These are phyloP conservation scores for Acorus calamus DNA, from an alignment of 106 monocot species.

Conservation along the genomic window DNA sequence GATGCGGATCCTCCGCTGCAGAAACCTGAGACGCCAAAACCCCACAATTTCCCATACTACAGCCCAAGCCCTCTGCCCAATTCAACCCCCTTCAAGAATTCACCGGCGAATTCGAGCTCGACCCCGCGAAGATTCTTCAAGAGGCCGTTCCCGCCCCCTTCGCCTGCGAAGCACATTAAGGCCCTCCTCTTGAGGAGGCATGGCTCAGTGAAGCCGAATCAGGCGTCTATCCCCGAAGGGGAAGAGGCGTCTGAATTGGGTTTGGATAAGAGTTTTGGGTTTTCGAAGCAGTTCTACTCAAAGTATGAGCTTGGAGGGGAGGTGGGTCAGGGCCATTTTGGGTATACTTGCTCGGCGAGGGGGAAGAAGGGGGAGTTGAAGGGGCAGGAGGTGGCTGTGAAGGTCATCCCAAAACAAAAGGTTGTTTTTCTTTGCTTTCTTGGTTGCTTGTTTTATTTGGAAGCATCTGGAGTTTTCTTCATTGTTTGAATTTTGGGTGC, in stretches of 20 bases:
- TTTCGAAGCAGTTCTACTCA: slow-evolving; percentile 49
- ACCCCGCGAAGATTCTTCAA: slow-evolving; percentile 53
- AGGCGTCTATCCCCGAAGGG: slow-evolving; percentile 57
- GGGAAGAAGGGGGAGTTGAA: slow-evolving; percentile 76
- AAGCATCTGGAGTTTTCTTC: too few species aligned
- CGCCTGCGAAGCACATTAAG: slow-evolving; percentile 86
- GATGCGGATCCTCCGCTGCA: slow-evolving; percentile 4
- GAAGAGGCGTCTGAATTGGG: slow-evolving; percentile 30
- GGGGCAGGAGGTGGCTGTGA: slow-evolving; percentile 72
- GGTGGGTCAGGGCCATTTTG: slow-evolving; percentile 77
- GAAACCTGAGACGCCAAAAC: slow-evolving; percentile 32
- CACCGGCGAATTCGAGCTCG: slow-evolving; percentile 52
- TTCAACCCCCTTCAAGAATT: slow-evolving; percentile 38
- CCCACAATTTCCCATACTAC: slow-evolving; percentile 44
- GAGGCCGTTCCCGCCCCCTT: slow-evolving; percentile 78
- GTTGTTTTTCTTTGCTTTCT: background rate
- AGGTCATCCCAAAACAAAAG: slow-evolving; percentile 87
- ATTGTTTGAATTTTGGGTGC: too few species aligned
- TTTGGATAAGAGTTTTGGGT: slow-evolving; percentile 68
- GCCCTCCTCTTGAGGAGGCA: slow-evolving; percentile 57
- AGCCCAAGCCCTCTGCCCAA: slow-evolving; percentile 51
- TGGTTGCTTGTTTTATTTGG: too few species aligned
- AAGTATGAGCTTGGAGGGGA: slow-evolving; percentile 71
- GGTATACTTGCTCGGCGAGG: slow-evolving; percentile 64
- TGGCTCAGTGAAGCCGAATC: slow-evolving; percentile 54